These are phyloP conservation scores for Limnomonas spitsbergensis DNA, from an alignment of 139 green algal genomes.

Conservation along the genomic window DNA sequence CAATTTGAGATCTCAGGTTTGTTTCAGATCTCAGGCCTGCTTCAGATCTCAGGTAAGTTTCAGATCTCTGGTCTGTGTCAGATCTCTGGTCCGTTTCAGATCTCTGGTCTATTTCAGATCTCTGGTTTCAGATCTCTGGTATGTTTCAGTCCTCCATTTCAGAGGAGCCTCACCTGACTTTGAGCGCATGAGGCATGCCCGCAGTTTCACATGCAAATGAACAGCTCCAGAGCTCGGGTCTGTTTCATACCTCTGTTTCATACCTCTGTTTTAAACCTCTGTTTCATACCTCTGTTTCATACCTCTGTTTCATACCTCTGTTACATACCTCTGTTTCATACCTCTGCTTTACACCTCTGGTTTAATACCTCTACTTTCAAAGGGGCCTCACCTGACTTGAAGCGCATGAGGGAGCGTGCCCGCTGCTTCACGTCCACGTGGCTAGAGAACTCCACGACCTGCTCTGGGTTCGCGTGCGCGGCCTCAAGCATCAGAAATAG, in stretches of 20 bases:
- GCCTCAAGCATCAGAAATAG: conserved; percentile 64
- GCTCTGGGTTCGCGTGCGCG: conserved; percentile 27
- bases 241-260: background rate
- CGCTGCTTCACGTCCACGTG: conserved; percentile 24
- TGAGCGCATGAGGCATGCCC: too few relatives aligned
- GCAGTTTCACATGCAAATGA: too few relatives aligned
- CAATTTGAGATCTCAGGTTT: too few relatives aligned
- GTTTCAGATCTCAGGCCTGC: too few relatives aligned
- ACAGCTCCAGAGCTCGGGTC: too few relatives aligned
- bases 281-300: background rate
- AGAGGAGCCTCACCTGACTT: too few relatives aligned
- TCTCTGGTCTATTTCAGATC: too few relatives aligned
- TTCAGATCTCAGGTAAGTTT: too few relatives aligned
- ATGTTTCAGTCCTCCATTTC: too few relatives aligned
- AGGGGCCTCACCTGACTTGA: conserved; percentile 52
- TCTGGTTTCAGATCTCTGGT: too few relatives aligned
- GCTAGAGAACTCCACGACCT: conserved; percentile 61
- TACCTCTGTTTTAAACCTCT: background rate
- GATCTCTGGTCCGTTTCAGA: too few relatives aligned
- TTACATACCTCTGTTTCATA: background rate
- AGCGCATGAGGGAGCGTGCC: conserved; percentile 33
- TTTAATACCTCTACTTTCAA: background rate
- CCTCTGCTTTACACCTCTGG: background rate
- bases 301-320: background rate
- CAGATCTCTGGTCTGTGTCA: too few relatives aligned